Evolutionary conservation across 768 basidiomycete species (phyloP), one percentile per base, ranked within the genome.

Genomic region (Terana coerulea): DNA sequence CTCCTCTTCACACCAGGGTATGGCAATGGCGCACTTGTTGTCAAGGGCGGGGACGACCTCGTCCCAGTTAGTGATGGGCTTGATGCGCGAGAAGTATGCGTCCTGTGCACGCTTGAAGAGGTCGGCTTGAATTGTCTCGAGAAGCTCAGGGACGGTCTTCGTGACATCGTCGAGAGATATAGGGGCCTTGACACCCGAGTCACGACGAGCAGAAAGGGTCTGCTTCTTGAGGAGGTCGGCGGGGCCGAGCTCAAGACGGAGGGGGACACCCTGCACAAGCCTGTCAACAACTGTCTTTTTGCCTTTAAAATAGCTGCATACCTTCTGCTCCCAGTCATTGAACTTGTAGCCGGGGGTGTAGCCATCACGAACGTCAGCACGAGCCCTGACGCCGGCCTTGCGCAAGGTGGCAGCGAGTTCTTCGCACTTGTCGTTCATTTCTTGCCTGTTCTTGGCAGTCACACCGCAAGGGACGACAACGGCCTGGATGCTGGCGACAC

Each of bases 291-390:
- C 31, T 39, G 19, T 33, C n/a, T 9, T 35, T 34, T 41, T 33
- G 53, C 14, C 56, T 30, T 24, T 15, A 17, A 22, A 34, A 21
- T 26, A n/a, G 36, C 11, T 50, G 53, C 70, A 41, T 54, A 89
- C 92, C 83, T 95, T 91, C 71, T 98, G 88, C 74, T 99, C 97
- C 94, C 95, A 98, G 63, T 98, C 92, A 66, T 98, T 97, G 76
- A 97, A 99, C 73, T 99, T 99, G 75, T 88, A 98, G 26, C 97
- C 97, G 8, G 97, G 97, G 26, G 95, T 98, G 69, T 98, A 97
- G 7, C 90, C 93, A 3, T 98, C 97, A 53, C 95, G 75, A 55
- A 94, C 73, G 73, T 99, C 97, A 1, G 91, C 91, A 69, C 86
- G 91, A 29, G 91, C 90, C 56, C 89, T 77, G 56, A 98, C 68